Evolutionary conservation across 2,329 filamentous ascomycete genomes (phyloP).

Genomic region (Ceratocystiopsis minuta): DNA sequence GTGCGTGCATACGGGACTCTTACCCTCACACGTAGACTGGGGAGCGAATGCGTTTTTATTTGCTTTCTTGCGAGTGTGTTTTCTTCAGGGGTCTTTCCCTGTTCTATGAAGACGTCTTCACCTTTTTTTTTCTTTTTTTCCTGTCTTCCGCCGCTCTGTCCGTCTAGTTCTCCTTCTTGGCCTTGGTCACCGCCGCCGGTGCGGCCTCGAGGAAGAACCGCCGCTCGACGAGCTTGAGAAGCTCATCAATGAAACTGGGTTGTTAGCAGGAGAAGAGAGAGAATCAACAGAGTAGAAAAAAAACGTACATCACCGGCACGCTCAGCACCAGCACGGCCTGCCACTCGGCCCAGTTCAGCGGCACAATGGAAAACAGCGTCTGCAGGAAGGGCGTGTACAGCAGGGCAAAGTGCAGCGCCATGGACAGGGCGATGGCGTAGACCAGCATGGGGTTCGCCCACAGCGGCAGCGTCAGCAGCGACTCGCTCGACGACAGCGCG

Average conservation of each 20-base stretch:
- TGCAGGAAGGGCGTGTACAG: constrained; percentile 86
- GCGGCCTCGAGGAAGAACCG: constrained; percentile 41
- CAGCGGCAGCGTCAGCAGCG: constrained; percentile 78
- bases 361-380: constrained; percentile 74
- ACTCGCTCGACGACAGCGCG: constrained; percentile 86
- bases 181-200: constrained; percentile 19
- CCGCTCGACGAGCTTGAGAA: constrained; percentile 62
- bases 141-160: too few species aligned
- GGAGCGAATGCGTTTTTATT: too few species aligned
- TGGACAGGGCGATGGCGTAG: constrained; percentile 80
- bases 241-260: constrained; percentile 54
- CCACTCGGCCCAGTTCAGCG: constrained; percentile 77
- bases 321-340: constrained; percentile 78
- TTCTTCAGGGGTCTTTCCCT: not conserved
- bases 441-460: constrained; percentile 99
- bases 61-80: not conserved
- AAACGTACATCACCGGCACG: constrained; percentile 73
- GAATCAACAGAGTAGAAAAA: not conserved
- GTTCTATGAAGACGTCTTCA: too few species aligned
- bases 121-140: too few species aligned
- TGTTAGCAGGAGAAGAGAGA: not conserved
- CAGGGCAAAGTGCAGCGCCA: constrained; percentile 86
- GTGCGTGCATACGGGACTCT: too few species aligned
- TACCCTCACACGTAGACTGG: too few species aligned
- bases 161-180: constrained; percentile 36